Conservation (phyloP, 768 basidiomycete genomes). For the Termitomyces sp. region DNA sequence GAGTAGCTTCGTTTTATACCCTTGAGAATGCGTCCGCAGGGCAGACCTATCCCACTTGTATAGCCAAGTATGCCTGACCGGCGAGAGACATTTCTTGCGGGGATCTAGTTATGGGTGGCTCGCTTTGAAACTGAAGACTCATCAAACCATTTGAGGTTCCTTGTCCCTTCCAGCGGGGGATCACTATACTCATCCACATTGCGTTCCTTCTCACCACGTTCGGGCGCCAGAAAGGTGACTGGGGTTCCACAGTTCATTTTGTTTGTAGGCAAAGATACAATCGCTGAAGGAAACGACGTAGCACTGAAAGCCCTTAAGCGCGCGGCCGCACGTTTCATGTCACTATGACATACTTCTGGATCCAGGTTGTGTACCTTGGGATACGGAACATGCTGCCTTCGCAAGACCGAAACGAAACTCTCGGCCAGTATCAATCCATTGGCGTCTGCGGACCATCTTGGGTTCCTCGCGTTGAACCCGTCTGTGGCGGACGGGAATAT, state of each 20-base stretch:
- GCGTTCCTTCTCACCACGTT: too few relatives aligned
- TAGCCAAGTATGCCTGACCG: conserved; percentile 8
- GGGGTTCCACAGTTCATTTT: too few relatives aligned
- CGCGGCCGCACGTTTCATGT: too few relatives aligned
- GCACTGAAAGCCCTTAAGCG: too few relatives aligned
- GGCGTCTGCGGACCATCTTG: conserved; percentile 19
- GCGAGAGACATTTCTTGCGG: conserved; percentile 21
- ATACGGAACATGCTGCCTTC: too few relatives aligned
- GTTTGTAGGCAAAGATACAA: too few relatives aligned
- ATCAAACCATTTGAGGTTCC: conserved; percentile 27
- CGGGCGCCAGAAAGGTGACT: too few relatives aligned
- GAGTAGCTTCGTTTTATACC: too few relatives aligned
- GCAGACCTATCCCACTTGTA: neutral
- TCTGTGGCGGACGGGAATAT: conserved; percentile 36
- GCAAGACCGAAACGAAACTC: neutral
- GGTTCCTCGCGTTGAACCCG: conserved; percentile 37
- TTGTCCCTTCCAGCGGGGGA: conserved; percentile 39
- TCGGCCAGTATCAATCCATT: neutral
- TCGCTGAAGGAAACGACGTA: too few relatives aligned
- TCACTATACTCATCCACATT: too few relatives aligned
- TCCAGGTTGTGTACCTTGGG: too few relatives aligned
- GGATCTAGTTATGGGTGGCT: conserved; percentile 32
- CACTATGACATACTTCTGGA: too few relatives aligned
- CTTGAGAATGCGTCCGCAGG: conserved; percentile 22
- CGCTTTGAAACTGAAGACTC: conserved; percentile 25